Base-by-base conservation (phyloP, 768 basidiomycete genomes). In the Termitomyces eurrhizus region DNA sequence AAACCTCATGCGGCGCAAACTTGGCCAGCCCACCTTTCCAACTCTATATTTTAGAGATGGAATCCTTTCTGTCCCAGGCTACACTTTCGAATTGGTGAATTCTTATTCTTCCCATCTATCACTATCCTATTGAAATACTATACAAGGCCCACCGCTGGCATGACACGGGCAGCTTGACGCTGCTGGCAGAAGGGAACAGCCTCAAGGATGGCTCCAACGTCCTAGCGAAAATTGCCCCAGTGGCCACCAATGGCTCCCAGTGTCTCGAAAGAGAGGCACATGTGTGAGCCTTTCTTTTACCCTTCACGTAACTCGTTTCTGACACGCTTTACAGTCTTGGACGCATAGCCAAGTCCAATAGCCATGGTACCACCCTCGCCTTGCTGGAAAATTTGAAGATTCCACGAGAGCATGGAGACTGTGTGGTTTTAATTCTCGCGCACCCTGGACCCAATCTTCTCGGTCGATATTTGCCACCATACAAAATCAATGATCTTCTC, bases 241-340 rank as follows among this genome's bases (percentile, higher is more conserved):
- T 86, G 8, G 85, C 88, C 63, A 86, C 87, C 9, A 88, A 88
- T 69, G 87, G 83, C 16, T 87, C 88, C 4, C 83, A 89, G 77
- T 86, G 82, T 70, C 73, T 90, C 37, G 87, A 89, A 67, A 77
- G 88, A 58, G 88, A 90, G 72, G 84, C 86, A 4, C 87, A 88
- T 71, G 84, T 89, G 88, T 87, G 69, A 61, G 84, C 24, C 59
- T 14, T 12, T 24, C 24, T 21, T 52, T 49, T 52, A 53, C 26
- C 21, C n/a, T 48, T 37, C n/a, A 52, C 13, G 54, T 33, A 58
- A 9, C 49, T 32, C 33, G 21, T 42, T 56, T 49, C 41, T 56
- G 24, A 61, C 29, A 16, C 59, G 35, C 21, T 45, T 52, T 24
- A 26, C 60, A 87, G 86, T 50, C 76, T 88, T 37, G 79, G 80